Evolutionary conservation across 495 filamentous ascomycete species (phyloP).

Genomic region (Peziza echinospora): DNA sequence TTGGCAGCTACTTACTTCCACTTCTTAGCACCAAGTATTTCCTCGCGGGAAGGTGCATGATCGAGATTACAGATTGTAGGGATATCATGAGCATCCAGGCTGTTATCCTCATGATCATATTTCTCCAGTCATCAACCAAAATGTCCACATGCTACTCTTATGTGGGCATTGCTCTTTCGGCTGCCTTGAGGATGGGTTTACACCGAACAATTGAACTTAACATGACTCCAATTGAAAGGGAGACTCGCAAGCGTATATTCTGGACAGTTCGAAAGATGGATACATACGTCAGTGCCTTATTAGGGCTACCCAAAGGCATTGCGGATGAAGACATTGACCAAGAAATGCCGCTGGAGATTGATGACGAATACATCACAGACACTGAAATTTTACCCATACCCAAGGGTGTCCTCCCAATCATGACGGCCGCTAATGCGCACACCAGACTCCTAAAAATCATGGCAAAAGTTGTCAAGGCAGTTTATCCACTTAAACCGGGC

Average conservation of each 20-base stretch:
- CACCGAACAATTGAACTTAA: slow-evolving; percentile 51
- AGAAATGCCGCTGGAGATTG: slow-evolving; percentile 61
- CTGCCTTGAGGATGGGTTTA: slow-evolving; percentile 65
- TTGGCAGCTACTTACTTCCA: not conserved
- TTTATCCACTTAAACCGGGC: slow-evolving; percentile 73
- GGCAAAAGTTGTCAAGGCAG: slow-evolving; percentile 63
- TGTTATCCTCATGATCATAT: slow-evolving; percentile 79
- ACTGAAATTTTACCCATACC: slow-evolving; percentile 54
- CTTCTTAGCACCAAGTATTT: slow-evolving; percentile 65
- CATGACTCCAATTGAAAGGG: slow-evolving; percentile 66
- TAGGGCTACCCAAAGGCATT: slow-evolving; percentile 69
- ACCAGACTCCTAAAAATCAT: slow-evolving; percentile 55
- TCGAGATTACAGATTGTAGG: slow-evolving; percentile 81
- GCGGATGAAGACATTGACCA: slow-evolving; percentile 84
- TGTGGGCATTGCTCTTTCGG: slow-evolving; percentile 71
- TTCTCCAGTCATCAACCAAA: slow-evolving; percentile 76
- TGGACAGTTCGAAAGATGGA: slow-evolving; percentile 88
- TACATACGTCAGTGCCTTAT: slow-evolving; percentile 69
- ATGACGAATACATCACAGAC: slow-evolving; percentile 75
- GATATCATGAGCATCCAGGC: slow-evolving; percentile 71
- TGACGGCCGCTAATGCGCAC: slow-evolving; percentile 71
- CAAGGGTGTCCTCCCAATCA: slow-evolving; percentile 47
- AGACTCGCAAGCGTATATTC: slow-evolving; percentile 67
- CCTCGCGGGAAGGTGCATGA: slow-evolving; percentile 50
- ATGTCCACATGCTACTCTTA: slow-evolving; percentile 86